Conservation (phyloP, 2,329 filamentous ascomycete species). For the Microcera coccophila region DNA sequence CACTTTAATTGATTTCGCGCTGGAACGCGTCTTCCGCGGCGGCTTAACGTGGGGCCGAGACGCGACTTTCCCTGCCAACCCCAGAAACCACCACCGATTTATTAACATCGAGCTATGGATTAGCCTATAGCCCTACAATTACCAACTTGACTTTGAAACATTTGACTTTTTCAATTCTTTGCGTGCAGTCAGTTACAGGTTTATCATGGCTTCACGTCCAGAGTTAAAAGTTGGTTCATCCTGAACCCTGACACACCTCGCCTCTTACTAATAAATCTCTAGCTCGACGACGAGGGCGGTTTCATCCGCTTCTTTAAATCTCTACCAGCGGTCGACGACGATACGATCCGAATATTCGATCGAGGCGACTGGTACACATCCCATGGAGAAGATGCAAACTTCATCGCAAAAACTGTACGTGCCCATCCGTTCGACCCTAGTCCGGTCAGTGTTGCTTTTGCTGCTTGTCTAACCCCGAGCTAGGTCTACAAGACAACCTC, state of each 20-base stretch:
- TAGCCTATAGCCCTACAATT: constrained; percentile 7
- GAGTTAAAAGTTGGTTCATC: constrained; percentile 58
- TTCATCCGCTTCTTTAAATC: constrained; percentile 96
- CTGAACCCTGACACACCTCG: not conserved
- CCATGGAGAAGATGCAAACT: constrained; percentile 80
- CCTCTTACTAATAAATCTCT: constrained; percentile 7
- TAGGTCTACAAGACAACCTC: constrained; percentile 97
- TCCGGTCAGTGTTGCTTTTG: not conserved
- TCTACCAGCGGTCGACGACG: constrained; percentile 65
- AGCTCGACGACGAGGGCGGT: constrained; percentile 94
- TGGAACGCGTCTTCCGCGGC: constrained; percentile 19
- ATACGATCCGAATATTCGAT: constrained; percentile 87
- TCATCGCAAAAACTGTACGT: constrained; percentile 71
- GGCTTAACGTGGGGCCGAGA: not conserved
- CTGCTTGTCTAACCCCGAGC: not conserved
- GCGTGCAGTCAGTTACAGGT: constrained; percentile 3
- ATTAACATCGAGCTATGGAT: not conserved
- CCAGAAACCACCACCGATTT: no score
- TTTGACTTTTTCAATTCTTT: constrained; percentile 3
- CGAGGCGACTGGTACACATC: constrained; percentile 93
- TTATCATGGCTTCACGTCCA: constrained; percentile 65
- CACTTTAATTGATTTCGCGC: constrained; percentile 16
- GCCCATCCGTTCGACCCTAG: not conserved
- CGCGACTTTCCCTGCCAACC: constrained; percentile 10
- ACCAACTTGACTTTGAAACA: constrained; percentile 4